A percentile compares a stretch with the other conserved stretches of the same genome.
phyloP scores from a whole-genome alignment of 108 stramenopile species.

The Cyclotella cryptica region DNA sequence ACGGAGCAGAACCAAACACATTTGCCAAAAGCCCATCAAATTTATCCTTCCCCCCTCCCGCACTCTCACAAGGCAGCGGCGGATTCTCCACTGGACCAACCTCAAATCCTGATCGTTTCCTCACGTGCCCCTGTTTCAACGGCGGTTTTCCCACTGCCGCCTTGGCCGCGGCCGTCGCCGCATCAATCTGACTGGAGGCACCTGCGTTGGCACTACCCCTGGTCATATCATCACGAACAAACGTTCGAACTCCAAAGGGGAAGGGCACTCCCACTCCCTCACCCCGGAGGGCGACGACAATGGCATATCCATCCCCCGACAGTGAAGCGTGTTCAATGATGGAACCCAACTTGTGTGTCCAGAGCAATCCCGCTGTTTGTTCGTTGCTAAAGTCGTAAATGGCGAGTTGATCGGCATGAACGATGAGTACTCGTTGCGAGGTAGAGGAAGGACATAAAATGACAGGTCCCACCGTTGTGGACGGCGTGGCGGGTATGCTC shows the following conservation, averaged over 20 bases:
- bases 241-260: conserved; percentile 70
- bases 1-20: conserved; percentile 13
- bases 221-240: conserved; percentile 66
- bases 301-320: conserved; percentile 78
- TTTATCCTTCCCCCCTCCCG: conserved; percentile 5
- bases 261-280: conserved; percentile 59
- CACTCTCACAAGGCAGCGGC: conserved; percentile 16
- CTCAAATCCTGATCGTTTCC: neutral
- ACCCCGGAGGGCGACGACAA: conserved; percentile 64
- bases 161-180: neutral
- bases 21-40: conserved; percentile 29
- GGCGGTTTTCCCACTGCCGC: neutral
- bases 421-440: neutral
- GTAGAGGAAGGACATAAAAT: neutral
- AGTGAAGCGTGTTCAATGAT: conserved; percentile 62
- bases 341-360: conserved; percentile 70
- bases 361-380: conserved; percentile 60
- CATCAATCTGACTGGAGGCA: neutral
- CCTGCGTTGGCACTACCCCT: neutral
- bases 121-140: neutral
- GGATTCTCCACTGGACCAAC: conserved; percentile 19
- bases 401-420: neutral
- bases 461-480: conserved; percentile 3
- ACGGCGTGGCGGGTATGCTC: neutral
- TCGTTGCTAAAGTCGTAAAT: neutral